Percentiles rank a stretch among this genome's conserved stretches.
phyloP scores from a whole-genome alignment of 2,329 filamentous ascomycete genomes.

The Aspergillus udagawae region DNA sequence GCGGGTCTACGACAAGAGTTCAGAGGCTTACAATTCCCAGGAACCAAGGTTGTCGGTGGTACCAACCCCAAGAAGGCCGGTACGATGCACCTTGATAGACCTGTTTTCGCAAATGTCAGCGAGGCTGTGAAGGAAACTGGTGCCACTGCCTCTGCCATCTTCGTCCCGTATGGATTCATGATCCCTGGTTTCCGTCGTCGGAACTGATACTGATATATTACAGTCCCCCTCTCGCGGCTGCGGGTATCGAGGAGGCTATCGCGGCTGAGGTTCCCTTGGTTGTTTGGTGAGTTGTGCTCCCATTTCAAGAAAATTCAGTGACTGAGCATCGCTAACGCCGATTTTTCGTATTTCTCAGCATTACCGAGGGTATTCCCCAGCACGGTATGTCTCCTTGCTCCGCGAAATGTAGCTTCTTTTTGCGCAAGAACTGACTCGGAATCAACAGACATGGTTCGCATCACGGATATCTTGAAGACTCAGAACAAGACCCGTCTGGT shows the following conservation, averaged over 20 bases:
- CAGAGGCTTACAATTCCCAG: constrained; percentile 45
- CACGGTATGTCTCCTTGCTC: constrained; percentile 62
- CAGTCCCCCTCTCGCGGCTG: constrained; percentile 85
- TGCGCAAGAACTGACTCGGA: constrained; percentile 13
- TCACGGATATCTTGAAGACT: constrained; percentile 95
- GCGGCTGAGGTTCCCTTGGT: constrained; percentile 88
- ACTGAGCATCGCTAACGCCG: constrained; percentile 7
- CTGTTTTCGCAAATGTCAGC: constrained; percentile 84
- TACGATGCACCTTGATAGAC: constrained; percentile 78
- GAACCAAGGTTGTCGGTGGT: constrained; percentile 95
- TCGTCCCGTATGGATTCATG: constrained; percentile 69
- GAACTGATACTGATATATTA: constrained; percentile 22
- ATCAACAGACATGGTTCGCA: constrained; percentile 87
- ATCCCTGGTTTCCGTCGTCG: neutral
- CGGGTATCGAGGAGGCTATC: constrained; percentile 95
- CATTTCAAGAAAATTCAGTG: constrained; percentile 3
- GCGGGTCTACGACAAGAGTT: constrained; percentile 6
- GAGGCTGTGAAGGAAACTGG: constrained; percentile 88
- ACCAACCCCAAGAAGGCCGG: constrained; percentile 99
- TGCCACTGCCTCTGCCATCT: constrained; percentile 88
- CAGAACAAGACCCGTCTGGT: constrained; percentile 96
- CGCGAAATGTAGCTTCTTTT: neutral
- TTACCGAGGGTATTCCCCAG: constrained; percentile 96
- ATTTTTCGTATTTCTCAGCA: constrained; percentile 44
- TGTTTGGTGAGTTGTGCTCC: constrained; percentile 61